These are phyloP conservation scores for Termitomyces sp. DNA, from an alignment of 768 basidiomycete genomes.

Conservation along the genomic window DNA sequence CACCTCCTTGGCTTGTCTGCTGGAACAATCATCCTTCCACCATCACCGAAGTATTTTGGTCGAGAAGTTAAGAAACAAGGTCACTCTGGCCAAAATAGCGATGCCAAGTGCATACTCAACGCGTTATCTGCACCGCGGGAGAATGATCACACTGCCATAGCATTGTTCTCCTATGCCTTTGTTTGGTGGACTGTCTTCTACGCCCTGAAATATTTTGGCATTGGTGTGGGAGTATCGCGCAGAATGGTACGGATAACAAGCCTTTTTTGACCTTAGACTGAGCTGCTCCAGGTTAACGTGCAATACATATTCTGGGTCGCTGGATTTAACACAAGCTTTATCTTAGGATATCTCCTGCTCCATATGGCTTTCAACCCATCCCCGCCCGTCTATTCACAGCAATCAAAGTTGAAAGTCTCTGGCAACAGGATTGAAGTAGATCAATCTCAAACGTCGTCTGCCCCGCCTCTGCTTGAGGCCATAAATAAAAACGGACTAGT, in stretches of 20 bases:
- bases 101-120: constrained; percentile 8
- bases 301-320: constrained; percentile 87
- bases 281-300: constrained; percentile 62
- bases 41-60: constrained; percentile 67
- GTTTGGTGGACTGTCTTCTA: constrained; percentile 73
- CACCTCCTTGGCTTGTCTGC: constrained; percentile 81
- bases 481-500: constrained; percentile 77
- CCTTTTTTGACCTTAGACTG: neutral
- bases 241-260: constrained; percentile 31
- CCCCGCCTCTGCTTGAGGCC: constrained; percentile 59
- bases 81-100: constrained; percentile 1
- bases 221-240: constrained; percentile 41
- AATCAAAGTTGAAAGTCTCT: constrained; percentile 24
- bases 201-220: constrained; percentile 25
- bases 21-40: constrained; percentile 77
- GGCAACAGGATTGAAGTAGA: neutral
- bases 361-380: constrained; percentile 66
- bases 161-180: constrained; percentile 69
- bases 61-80: constrained; percentile 36
- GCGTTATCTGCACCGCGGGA: constrained; percentile 38
- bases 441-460: neutral
- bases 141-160: constrained; percentile 68
- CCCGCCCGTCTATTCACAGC: constrained; percentile 20
- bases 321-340: constrained; percentile 83
- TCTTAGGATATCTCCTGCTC: constrained; percentile 74